Base-by-base conservation (phyloP, 768 basidiomycete genomes). In the Auricularia heimuer region DNA sequence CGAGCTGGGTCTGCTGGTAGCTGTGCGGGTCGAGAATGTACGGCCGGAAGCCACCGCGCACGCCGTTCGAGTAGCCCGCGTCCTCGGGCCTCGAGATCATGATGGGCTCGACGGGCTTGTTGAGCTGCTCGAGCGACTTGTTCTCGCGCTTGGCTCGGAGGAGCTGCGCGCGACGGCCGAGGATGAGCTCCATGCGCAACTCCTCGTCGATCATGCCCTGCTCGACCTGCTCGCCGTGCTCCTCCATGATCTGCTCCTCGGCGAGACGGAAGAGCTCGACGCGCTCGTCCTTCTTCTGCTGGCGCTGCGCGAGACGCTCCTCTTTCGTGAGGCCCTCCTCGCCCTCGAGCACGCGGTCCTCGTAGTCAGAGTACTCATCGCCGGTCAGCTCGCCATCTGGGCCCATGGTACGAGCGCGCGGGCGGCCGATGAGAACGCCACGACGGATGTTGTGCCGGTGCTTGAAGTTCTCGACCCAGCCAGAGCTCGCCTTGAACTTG, bases 381-480 rank as follows among this genome's bases (percentile, higher is more conserved):
- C 56, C 56, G 24, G 56, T 60, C 8, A 60, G 56, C 16, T 18
- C 36, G 29, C 35, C 35, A 24, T 24, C 36, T 58, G 37, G n/a
- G 29, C 18, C 58, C 37, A 18, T 10, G 12, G 42, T 62, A 35
- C 65, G 42, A 21, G 8, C 14, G 29, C 56, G 56, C 3, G 24
- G 56, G 29, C 66, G 66, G 35, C 66, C 66, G 45, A 67, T 42
- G 44, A 64, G 64, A 34, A 64, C 64, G 37, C 90, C 90, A 29
- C 83, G 82, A 54, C 84, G 82, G 67, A 95, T 90, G 65, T 85
- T 85, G 68, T 89, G 83, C 39, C 93, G 86, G 69, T 84, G 82
- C 77, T 94, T 94, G 80, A 94, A 95, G 73, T 92, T 92, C 73
- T 94, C 92, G 63, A 95, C 82, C 93, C 93, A 95, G 3, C 92